Evolutionary conservation across 495 filamentous ascomycete genomes (phyloP), one percentile per base, ranked within the genome.

Genomic region (Penicillium herquei): DNA sequence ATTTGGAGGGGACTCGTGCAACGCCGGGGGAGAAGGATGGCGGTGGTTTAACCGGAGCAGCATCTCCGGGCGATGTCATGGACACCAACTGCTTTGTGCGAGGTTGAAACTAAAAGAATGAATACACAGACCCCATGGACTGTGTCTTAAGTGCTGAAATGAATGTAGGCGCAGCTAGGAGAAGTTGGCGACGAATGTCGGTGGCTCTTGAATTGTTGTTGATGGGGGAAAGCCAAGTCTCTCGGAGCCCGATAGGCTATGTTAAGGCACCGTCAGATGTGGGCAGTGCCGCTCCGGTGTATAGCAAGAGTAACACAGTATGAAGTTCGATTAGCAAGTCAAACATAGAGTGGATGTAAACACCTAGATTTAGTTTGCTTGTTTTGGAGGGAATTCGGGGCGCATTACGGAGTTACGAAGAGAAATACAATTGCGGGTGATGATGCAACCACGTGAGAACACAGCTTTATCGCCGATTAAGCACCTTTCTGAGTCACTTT

Each of bases 51-150:
- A 83, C 73, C 66, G 84, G 79, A 64, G 80, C 68, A 71, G 71
- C 81, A 86, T 85, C 77, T 76, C 76, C 77, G 61, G 77, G 73
- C 72, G 82, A 78, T 78, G 78, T 84, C 82, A 86, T 84, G 79
- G 76, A 80, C 73, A 70, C 63, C 74, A 59, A 63, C 40, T 73
- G 56, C 56, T 54, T 61, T 65, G 31, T 50, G 61, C 42, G 49
- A 55, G 54, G 44, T 51, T 61, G 39, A 21, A 50, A 41, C 54
- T 57, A 58, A 47, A 45, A 17, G 16, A 39, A 35, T 33, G 48
- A 49, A 62, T 53, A 41, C 57, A 49, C 54, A 68, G 62, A 54
- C 65, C 72, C 70, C 73, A 76, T 76, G 52, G 68, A 72, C 71
- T 52, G 58, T 57, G 56, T 34, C 31, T 37, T 39, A 12, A 18